phyloP scores from a whole-genome alignment of 768 basidiomycete genomes.

The Coprinellus micaceus region DNA sequence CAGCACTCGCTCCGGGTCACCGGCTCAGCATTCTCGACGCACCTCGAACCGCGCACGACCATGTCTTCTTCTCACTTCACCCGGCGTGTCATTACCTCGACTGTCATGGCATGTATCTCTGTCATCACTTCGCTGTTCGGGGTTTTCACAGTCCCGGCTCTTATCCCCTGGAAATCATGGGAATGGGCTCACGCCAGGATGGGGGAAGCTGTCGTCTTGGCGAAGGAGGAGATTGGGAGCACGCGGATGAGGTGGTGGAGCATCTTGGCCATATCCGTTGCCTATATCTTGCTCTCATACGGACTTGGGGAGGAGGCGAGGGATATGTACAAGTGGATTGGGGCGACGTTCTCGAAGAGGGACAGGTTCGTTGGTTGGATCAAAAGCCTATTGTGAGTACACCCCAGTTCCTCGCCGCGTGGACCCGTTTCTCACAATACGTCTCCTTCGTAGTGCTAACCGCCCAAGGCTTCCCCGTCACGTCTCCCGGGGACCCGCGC shows the following conservation, averaged over 20 bases:
- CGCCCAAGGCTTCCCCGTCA: not conserved
- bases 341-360: constrained; percentile 2
- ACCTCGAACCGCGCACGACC: constrained; percentile 39
- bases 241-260: constrained; percentile 39
- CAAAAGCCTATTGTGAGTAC: not conserved
- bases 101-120: constrained; percentile 40
- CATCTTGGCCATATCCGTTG: constrained; percentile 34
- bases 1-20: constrained; percentile 27
- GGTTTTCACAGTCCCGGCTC: constrained; percentile 29
- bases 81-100: constrained; percentile 50
- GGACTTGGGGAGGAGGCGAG: constrained; percentile 36
- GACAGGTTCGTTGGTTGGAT: not conserved
- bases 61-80: constrained; percentile 48
- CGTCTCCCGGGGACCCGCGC: constrained; percentile 18
- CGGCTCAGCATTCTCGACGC: constrained; percentile 24
- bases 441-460: too few species aligned
- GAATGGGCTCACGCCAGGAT: constrained; percentile 41
- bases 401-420: not conserved
- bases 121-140: constrained; percentile 37
- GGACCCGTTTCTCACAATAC: too few species aligned
- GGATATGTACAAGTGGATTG: constrained; percentile 35
- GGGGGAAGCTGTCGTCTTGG: constrained; percentile 29
- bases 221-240: constrained; percentile 20
- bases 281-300: constrained; percentile 35
- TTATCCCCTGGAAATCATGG: constrained; percentile 45